Base-by-base conservation (phyloP, 768 basidiomycete genomes). In the Suillus americanus region DNA sequence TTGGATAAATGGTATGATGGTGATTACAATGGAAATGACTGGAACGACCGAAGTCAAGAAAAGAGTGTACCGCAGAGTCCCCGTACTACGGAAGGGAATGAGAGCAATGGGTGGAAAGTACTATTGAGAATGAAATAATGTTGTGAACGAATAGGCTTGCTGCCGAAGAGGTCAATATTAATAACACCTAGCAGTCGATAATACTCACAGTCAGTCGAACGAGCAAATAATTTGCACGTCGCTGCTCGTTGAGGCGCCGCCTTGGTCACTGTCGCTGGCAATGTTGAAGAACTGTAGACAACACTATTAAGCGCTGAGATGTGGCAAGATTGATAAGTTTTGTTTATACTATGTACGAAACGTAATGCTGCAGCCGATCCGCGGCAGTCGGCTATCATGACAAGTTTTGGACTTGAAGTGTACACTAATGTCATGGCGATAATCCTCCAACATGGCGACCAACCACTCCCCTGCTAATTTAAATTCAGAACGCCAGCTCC, bases 31-130 rank as follows among this genome's bases (percentile, higher is more conserved):
- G 57, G 14, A 56, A 25, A 62, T 64, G 28, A 64, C 63, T 61
- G 38, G 63, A 62, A 46, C 40, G 54, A 61, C 25, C 16, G 60
- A 54, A 30, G 2, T 51, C 61, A 56, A n/a, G 50, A 72, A 74
- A 72, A 43, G 73, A 75, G 54, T 41, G 66, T 62, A 16, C 46
- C 23, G 55, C 45, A 25, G 38, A 43, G n/a, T 28, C 65, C 68
- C 69, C 70, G 65, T 71, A 68, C 35, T 35, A 55, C 70, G 66
- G 71, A 72, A 68, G 70, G 71, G 67, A 72, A 8, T 60, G 56
- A 50, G 55, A 57, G 38, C 43, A 51, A 57, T 54, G 61, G 38
- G 35, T 41, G 35, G n/a, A 64, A 41, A 38, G 14, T 28, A 51
- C 30, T 54, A 53, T 30, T 33, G 28, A 12, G 46, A 40, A 40